phyloP scores from a whole-genome alignment of 169 alveolate species.

The Eimeria sp. region DNA sequence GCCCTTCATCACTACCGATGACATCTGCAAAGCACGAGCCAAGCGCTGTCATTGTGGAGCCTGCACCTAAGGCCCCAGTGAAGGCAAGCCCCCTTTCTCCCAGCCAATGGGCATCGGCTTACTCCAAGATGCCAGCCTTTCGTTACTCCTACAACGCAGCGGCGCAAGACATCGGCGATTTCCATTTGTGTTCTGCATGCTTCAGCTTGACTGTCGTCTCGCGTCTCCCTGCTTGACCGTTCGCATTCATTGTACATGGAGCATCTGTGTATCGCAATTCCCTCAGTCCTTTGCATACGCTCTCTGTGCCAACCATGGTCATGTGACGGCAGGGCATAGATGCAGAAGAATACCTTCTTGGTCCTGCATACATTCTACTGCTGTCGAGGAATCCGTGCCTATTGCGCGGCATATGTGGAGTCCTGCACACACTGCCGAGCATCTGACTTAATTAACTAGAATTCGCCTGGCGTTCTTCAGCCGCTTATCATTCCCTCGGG shows the following conservation, averaged over 20 bases:
- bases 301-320: not conserved
- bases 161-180: not conserved
- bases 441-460: not conserved
- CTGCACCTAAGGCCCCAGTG: not conserved
- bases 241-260: not conserved
- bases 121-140: not conserved
- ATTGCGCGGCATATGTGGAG: not conserved
- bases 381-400: not conserved
- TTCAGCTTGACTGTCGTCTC: not conserved
- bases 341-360: too few relatives aligned
- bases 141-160: not conserved
- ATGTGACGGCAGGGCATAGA: not conserved
- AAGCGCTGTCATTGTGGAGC: not conserved
- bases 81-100: not conserved
- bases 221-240: not conserved
- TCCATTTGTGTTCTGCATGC: too few relatives aligned
- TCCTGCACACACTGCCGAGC: not conserved
- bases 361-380: not conserved
- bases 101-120: not conserved
- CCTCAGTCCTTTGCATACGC: not conserved
- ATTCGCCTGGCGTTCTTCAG: not conserved
- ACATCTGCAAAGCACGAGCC: not conserved
- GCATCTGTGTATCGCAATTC: not conserved
- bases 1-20: not conserved
- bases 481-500: not conserved